phyloP scores from a whole-genome alignment of 768 basidiomycete species.

The Rhizopogon rudus region DNA sequence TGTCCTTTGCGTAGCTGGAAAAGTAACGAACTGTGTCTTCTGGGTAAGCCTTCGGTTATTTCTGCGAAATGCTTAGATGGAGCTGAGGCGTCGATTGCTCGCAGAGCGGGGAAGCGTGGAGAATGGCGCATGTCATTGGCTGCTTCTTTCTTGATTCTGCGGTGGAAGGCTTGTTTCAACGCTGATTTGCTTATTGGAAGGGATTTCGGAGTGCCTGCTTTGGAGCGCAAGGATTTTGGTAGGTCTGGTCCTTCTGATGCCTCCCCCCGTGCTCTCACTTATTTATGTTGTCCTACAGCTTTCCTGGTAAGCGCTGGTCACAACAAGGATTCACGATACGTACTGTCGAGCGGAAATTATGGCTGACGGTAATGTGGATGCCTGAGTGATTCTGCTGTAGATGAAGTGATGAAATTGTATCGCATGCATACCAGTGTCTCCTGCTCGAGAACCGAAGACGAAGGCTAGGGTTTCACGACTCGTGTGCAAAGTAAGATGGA shows the following conservation, averaged over 20 bases:
- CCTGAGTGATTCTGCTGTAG: too few relatives aligned
- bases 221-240: not conserved
- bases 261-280: not conserved
- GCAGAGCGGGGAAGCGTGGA: not conserved
- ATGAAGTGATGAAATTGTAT: too few relatives aligned
- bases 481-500: too few relatives aligned
- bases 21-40: slow-evolving; percentile 6
- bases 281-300: too few relatives aligned
- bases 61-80: not conserved
- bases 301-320: too few relatives aligned
- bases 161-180: not conserved
- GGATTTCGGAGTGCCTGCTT: not conserved
- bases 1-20: slow-evolving; percentile 1
- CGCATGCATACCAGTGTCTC: too few relatives aligned
- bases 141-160: not conserved
- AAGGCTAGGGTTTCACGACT: too few relatives aligned
- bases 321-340: too few relatives aligned
- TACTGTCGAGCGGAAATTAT: too few relatives aligned
- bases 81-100: not conserved
- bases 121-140: not conserved
- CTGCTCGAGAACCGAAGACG: too few relatives aligned
- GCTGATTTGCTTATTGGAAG: slow-evolving; percentile 6
- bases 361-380: too few relatives aligned
- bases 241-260: not conserved
- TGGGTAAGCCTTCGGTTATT: not conserved